Conservation (phyloP, 1,284 basidiomycete species). For the Sporisorium sorghi region DNA sequence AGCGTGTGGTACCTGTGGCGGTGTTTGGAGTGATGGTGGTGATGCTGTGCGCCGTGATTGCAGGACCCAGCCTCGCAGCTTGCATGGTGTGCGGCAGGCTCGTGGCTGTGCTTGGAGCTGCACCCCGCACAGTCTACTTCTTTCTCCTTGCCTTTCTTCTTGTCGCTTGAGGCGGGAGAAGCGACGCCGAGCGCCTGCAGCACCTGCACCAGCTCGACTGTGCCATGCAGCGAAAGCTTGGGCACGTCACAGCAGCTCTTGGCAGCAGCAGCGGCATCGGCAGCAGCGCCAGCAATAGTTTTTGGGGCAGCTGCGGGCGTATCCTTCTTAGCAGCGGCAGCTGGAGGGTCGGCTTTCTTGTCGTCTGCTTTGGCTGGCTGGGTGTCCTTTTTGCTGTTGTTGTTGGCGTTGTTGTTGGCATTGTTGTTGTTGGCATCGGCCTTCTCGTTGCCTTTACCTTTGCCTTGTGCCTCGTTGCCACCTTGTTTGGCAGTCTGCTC, state of each 20-base stretch:
- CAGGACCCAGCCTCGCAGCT: background rate
- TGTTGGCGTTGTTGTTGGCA: conserved; percentile 3
- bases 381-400: conserved; percentile 16
- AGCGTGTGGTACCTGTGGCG: conserved; percentile 11
- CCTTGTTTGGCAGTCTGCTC: conserved; percentile 2
- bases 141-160: conserved; percentile 9
- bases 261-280: background rate
- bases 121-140: background rate
- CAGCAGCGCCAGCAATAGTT: background rate
- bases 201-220: conserved; percentile 20
- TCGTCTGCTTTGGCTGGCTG: conserved; percentile 5
- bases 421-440: conserved; percentile 4
- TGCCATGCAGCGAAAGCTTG: conserved; percentile 23
- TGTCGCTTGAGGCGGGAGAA: background rate
- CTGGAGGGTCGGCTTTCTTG: conserved; percentile 8
- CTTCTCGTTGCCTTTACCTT: conserved; percentile 6
- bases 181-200: conserved; percentile 23
- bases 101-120: conserved; percentile 8
- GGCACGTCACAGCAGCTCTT: conserved; percentile 6
- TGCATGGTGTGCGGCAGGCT: background rate
- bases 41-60: conserved; percentile 8
- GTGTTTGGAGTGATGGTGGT: conserved; percentile 5
- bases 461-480: background rate
- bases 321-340: conserved; percentile 10
- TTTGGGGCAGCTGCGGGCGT: conserved; percentile 1